phyloP scores from a whole-genome alignment of 2,329 filamentous ascomycete genomes.

The Claviceps sp. region DNA sequence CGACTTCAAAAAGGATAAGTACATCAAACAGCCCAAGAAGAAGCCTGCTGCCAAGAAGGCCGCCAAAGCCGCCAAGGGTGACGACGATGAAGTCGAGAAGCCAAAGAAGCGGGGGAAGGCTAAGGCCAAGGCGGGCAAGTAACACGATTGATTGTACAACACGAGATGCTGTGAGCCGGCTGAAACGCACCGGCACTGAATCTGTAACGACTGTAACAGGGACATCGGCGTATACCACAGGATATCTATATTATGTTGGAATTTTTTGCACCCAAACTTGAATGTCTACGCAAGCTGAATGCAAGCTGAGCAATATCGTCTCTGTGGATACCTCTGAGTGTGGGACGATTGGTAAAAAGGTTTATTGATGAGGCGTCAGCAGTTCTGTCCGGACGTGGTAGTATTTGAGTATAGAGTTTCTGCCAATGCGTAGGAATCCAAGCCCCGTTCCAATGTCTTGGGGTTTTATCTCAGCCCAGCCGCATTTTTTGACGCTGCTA shows the following conservation, averaged over 20 bases:
- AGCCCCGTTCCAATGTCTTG: not conserved
- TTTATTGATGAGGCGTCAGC: too few relatives aligned
- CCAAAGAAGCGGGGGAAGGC: slow-evolving; percentile 33
- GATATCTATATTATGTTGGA: not conserved
- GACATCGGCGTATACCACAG: not conserved
- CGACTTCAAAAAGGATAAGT: slow-evolving; percentile 91
- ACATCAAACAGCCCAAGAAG: slow-evolving; percentile 81
- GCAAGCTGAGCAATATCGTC: not conserved
- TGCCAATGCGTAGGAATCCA: not conserved
- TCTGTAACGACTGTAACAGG: not conserved
- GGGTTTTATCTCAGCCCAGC: not conserved
- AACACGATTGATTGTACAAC: not conserved
- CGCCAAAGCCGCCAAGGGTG: slow-evolving; percentile 34
- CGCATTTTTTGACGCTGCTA: not conserved
- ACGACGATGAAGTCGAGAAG: slow-evolving; percentile 38
- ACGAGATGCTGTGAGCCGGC: not conserved
- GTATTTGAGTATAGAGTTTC: not conserved
- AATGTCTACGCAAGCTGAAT: too few relatives aligned
- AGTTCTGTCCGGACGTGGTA: not conserved
- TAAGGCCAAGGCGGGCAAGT: slow-evolving; percentile 35
- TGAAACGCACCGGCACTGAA: not conserved
- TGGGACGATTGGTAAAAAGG: not conserved
- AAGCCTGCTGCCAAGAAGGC: slow-evolving; percentile 32
- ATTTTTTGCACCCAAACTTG: not conserved
- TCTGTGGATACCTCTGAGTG: not conserved